Conservation (phyloP, 1,284 basidiomycete genomes). For the Cystobasidiaceae sp. region DNA sequence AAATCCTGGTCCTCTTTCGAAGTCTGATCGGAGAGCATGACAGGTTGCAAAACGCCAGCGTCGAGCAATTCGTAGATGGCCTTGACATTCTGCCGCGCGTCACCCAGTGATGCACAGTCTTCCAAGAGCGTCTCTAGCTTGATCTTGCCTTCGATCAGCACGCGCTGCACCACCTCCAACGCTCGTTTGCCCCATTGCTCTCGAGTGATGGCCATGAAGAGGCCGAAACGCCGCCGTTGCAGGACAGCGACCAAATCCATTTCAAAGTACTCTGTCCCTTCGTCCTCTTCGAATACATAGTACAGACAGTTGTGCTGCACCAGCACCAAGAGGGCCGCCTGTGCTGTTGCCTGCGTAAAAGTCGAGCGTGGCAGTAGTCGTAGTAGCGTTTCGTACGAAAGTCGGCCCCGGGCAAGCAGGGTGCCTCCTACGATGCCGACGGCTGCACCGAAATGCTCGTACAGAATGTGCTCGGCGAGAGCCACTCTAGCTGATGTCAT, state of each 20-base stretch:
- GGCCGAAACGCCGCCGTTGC: slow-evolving; percentile 45
- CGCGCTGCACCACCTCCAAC: not conserved
- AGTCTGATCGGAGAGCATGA: slow-evolving; percentile 3
- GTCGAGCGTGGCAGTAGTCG: slow-evolving; percentile 63
- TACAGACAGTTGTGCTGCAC: slow-evolving; percentile 73
- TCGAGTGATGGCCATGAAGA: slow-evolving; percentile 71
- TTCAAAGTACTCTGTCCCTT: slow-evolving; percentile 46
- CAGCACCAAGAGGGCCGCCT: slow-evolving; percentile 71
- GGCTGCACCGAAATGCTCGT: slow-evolving; percentile 70
- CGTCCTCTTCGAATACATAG: slow-evolving; percentile 43
- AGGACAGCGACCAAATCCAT: slow-evolving; percentile 47
- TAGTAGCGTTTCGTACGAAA: slow-evolving; percentile 57
- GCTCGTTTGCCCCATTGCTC: slow-evolving; percentile 54
- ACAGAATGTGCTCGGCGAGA: slow-evolving; percentile 68
- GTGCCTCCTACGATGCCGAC: slow-evolving; percentile 72
- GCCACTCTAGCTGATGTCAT: slow-evolving; percentile 11
- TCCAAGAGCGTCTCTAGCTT: slow-evolving; percentile 22
- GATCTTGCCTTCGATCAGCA: slow-evolving; percentile 28
- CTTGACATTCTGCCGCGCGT: slow-evolving; percentile 2
- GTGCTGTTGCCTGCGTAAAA: slow-evolving; percentile 61
- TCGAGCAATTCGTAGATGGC: slow-evolving; percentile 29
- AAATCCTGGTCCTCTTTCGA: slow-evolving; percentile 26
- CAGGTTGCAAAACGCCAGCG: slow-evolving; percentile 19
- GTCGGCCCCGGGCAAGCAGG: slow-evolving; percentile 76
- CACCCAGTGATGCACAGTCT: slow-evolving; percentile 5